Evolutionary conservation across 768 basidiomycete species (phyloP).

Genomic region (Psilocybe cubensis): DNA sequence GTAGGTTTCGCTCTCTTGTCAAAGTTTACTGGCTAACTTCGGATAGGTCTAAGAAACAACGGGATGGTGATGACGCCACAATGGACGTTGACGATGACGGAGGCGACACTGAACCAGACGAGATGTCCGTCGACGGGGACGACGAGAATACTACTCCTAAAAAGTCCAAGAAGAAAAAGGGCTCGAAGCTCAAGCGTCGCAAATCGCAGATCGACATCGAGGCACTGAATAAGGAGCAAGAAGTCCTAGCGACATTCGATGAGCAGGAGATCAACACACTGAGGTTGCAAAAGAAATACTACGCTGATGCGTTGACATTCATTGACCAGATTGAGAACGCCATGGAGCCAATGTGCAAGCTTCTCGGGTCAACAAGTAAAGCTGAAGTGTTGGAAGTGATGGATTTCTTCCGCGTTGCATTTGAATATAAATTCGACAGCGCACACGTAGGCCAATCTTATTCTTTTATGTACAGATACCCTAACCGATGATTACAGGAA

Average conservation of each 20-base stretch:
- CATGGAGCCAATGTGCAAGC: slow-evolving; percentile 70
- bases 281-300: slow-evolving; percentile 83
- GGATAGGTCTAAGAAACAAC: slow-evolving; percentile 29
- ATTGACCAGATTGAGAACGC: slow-evolving; percentile 64
- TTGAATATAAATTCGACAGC: slow-evolving; percentile 79
- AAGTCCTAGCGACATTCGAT: slow-evolving; percentile 69
- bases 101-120: slow-evolving; percentile 39
- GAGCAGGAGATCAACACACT: slow-evolving; percentile 67
- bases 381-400: slow-evolving; percentile 83
- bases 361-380: slow-evolving; percentile 88
- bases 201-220: slow-evolving; percentile 72
- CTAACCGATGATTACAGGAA: slow-evolving; percentile 42
- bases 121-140: slow-evolving; percentile 44
- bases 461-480: not conserved
- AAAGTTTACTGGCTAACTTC: not conserved
- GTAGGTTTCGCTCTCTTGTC: slow-evolving; percentile 18
- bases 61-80: slow-evolving; percentile 16
- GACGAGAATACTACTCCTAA: slow-evolving; percentile 33
- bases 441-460: slow-evolving; percentile 59
- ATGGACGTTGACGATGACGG: slow-evolving; percentile 61
- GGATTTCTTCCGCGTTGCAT: slow-evolving; percentile 85
- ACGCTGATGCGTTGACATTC: slow-evolving; percentile 82
- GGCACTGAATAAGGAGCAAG: slow-evolving; percentile 72
- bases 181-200: slow-evolving; percentile 55
- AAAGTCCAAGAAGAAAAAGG: slow-evolving; percentile 47